A percentile compares a stretch with the other conserved stretches of the same genome.
phyloP scores from a whole-genome alignment of 176 grass and related monocot genomes.

The Chrysopogon serrulatus region DNA sequence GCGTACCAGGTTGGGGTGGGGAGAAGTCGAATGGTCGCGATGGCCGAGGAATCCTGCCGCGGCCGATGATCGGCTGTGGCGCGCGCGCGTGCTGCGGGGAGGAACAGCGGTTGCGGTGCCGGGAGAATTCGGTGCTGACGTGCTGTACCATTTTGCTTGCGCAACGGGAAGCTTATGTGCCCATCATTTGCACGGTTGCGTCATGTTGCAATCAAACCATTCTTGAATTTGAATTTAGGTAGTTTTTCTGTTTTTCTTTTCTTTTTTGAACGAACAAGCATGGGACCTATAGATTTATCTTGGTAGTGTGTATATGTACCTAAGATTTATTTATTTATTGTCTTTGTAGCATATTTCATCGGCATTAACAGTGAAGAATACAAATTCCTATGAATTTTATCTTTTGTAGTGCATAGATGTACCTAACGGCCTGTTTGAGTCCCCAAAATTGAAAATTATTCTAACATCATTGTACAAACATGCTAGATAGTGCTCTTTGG shows the following conservation, averaged over 20 bases:
- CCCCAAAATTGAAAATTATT: too few relatives aligned
- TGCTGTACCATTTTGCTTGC: background rate
- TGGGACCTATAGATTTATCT: too few relatives aligned
- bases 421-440: too few relatives aligned
- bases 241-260: too few relatives aligned
- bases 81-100: background rate
- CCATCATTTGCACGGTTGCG: background rate
- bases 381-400: too few relatives aligned
- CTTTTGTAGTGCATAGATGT: too few relatives aligned
- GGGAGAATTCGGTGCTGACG: constrained; percentile 15
- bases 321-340: too few relatives aligned
- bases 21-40: background rate
- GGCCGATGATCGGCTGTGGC: background rate
- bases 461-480: too few relatives aligned
- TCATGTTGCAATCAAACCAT: background rate
- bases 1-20: background rate
- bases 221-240: background rate
- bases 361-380: too few relatives aligned
- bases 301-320: background rate
- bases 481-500: too few relatives aligned
- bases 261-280: background rate
- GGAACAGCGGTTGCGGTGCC: background rate
- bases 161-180: background rate
- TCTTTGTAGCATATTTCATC: too few relatives aligned
- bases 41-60: background rate